Conservation (phyloP, 2,329 filamentous ascomycete species). For the Colletotrichum incanum region DNA sequence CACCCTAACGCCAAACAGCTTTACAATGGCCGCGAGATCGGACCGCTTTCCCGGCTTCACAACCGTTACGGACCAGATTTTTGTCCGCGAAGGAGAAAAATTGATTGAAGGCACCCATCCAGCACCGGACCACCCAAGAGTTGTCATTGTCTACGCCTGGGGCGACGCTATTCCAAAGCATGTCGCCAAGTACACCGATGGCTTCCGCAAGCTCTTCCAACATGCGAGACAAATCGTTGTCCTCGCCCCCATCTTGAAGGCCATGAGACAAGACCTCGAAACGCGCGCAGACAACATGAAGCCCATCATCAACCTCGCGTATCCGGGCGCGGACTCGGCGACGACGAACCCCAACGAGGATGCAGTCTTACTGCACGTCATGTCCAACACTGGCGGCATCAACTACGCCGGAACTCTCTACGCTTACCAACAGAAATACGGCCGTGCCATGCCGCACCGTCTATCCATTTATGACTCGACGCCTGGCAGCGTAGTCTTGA, state of each 20-base stretch:
- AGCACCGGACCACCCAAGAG: constrained; percentile 56
- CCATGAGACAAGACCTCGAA: constrained; percentile 60
- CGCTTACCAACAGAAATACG: constrained; percentile 59
- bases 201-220: constrained; percentile 67
- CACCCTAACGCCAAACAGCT: too few relatives aligned
- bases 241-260: constrained; percentile 65
- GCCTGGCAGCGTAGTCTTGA: constrained; percentile 63
- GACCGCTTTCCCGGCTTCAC: constrained; percentile 61
- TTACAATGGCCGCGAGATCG: constrained; percentile 36
- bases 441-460: constrained; percentile 61
- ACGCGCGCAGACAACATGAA: constrained; percentile 62
- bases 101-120: constrained; percentile 41
- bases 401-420: constrained; percentile 66
- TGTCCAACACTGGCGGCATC: constrained; percentile 73
- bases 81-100: constrained; percentile 56
- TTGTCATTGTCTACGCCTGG: constrained; percentile 71
- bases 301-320: constrained; percentile 60
- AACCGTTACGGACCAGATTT: constrained; percentile 63
- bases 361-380: constrained; percentile 65
- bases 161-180: constrained; percentile 70
- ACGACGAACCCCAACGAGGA: constrained; percentile 17
- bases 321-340: constrained; percentile 46
- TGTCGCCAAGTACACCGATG: constrained; percentile 69
- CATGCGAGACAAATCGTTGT: constrained; percentile 65
- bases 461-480: constrained; percentile 69